Percentiles rank a stretch among this genome's conserved stretches.
Conservation (phyloP, 2,329 filamentous ascomycete species). For the Microsporum ferrugineum region DNA sequence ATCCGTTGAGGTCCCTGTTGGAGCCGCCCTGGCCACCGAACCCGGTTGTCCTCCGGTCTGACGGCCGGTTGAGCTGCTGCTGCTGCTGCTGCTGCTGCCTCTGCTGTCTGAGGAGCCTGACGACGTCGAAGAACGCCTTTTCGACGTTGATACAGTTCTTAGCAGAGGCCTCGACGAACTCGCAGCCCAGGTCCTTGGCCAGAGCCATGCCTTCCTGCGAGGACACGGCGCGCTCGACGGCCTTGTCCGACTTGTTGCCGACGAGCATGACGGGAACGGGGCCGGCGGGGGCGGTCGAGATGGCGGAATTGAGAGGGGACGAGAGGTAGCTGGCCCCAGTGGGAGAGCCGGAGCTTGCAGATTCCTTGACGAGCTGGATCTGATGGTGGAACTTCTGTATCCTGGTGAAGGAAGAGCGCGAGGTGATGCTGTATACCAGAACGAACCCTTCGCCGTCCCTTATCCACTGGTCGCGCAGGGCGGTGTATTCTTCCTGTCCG, state of each 20-base stretch:
- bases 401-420: constrained; percentile 83
- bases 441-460: constrained; percentile 95
- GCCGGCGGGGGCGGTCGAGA: constrained; percentile 42
- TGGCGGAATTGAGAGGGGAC: constrained; percentile 39
- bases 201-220: constrained; percentile 90
- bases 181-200: constrained; percentile 83
- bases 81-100: constrained; percentile 43
- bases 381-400: constrained; percentile 95
- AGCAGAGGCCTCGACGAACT: constrained; percentile 92
- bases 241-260: constrained; percentile 94
- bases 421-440: constrained; percentile 96
- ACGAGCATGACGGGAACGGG: constrained; percentile 89
- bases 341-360: constrained; percentile 46
- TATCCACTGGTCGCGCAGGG: constrained; percentile 94
- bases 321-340: constrained; percentile 39
- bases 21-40: constrained; percentile 19
- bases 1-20: constrained; percentile 17
- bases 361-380: constrained; percentile 95
- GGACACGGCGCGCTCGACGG: constrained; percentile 90
- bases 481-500: constrained; percentile 96
- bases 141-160: constrained; percentile 98
- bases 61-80: constrained; percentile 18
- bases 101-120: constrained; percentile 76
- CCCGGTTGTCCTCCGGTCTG: constrained; percentile 29
- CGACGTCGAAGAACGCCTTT: constrained; percentile 97